Base-by-base conservation (phyloP, 2,329 filamentous ascomycete genomes). In the Aureobasidium sp. region DNA sequence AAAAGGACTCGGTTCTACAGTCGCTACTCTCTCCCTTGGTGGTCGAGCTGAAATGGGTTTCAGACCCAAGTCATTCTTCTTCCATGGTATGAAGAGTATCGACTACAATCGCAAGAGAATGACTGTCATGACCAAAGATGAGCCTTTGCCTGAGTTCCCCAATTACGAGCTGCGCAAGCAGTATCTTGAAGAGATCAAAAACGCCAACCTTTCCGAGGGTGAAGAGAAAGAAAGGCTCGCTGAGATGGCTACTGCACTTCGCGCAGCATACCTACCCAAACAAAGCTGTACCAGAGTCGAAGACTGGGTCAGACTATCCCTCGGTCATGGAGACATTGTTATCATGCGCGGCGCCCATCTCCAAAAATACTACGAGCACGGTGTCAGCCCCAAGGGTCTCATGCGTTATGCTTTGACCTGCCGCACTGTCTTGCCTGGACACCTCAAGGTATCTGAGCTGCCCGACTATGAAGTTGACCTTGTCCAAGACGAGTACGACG, bases 261-360 rank as follows among this genome's bases (percentile, higher is more conserved):
- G 67, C 0, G 61, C 77, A 2, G 30, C 30, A 14, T 47, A 61
- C 8, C 25, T 45, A 4, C 7, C 27, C 16, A 67, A 50, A 63
- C 67, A 9, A 71, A 69, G 16, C 67, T 69, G 2, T 67, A 67
- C 34, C 73, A 47, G 39, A 14, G 42, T 42, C 25, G 42, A 58
- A 2, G 48, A 68, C 27, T 60, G 73, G 10, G 72, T 84, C 14
- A 75, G 71, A 1, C 69, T 84, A 67, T 72, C 75, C 1, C 72
- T 89, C 3, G 75, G 78, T 8, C 85, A 89, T 68, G 86, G 85
- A 0, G 85, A 88, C 67, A 79, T 88, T 11, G 78, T 85, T 2
- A 74, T 87, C 21, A 88, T 88, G 85, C 79, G 85, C 65, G 85
- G 85, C 0, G 73, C 73, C 0, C 72, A 75, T 0, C 81, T 89